Evolutionary conservation across 129 eudicot genomes (phyloP).

Genomic region (Deinandra increscens): DNA sequence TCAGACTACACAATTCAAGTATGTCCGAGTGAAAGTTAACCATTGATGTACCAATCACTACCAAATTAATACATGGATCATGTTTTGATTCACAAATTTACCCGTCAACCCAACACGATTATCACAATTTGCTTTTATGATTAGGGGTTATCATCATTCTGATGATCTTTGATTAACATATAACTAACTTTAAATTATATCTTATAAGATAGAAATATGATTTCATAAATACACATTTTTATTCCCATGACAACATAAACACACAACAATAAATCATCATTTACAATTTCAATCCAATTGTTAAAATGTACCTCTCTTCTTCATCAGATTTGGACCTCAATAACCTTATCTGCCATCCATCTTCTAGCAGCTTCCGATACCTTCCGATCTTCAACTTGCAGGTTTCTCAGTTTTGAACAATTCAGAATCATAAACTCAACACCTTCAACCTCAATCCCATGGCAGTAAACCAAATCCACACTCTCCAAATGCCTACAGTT

Average conservation of each 20-base stretch:
- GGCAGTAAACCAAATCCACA: slow-evolving; percentile 53
- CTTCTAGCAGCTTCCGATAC: slow-evolving; percentile 47
- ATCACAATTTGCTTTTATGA: too few species aligned
- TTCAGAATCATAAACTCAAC: slow-evolving; percentile 52
- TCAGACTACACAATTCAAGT: too few species aligned
- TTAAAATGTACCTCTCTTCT: slow-evolving; percentile 12
- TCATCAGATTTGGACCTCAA: slow-evolving; percentile 34
- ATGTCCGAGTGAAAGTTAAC: too few species aligned
- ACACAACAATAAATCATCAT: slow-evolving; percentile 21
- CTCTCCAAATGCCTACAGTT: slow-evolving; percentile 58
- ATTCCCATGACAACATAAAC: not conserved
- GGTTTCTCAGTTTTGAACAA: slow-evolving; percentile 32
- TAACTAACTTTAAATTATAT: not conserved
- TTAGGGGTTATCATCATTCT: too few species aligned
- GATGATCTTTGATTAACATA: not conserved
- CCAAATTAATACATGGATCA: too few species aligned
- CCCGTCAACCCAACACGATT: not conserved
- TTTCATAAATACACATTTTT: slow-evolving; percentile 21
- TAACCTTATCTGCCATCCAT: slow-evolving; percentile 36
- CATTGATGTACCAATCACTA: too few species aligned
- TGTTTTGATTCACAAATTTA: too few species aligned
- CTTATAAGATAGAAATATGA: not conserved
- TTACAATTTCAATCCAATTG: slow-evolving; percentile 22
- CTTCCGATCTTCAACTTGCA: slow-evolving; percentile 60
- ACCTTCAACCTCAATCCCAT: slow-evolving; percentile 45